Evolutionary conservation across 495 filamentous ascomycete species (phyloP), one percentile per base, ranked within the genome.

Genomic region (Cetradonia linearis): DNA sequence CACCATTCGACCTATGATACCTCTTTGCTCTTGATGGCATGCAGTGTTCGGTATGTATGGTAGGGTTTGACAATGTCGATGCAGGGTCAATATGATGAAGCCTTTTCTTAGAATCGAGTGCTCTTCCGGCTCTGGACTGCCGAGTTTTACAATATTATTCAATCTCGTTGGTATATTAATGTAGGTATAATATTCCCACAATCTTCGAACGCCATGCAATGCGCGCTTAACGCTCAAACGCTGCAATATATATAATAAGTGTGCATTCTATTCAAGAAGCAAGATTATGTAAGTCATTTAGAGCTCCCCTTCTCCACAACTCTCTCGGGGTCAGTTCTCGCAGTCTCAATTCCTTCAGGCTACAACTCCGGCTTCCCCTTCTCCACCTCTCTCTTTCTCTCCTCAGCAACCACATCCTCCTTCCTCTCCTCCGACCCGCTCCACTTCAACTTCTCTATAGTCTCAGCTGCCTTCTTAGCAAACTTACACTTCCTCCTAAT

Each of bases 401-500:
- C 42, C 0, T 23, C 25, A 16, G 16, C 46, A 48, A 34, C 6
- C 10, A 11, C 50, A 33, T 16, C 31, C 27, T 27, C 48, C 28
- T 18, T 3, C 16, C n/a, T 25, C 27, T 48, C 40, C 23, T 18
- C 55, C n/a, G 47, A 46, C 34, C 52, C 23, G 3, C 20, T 23
- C 3, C 14, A 34, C 47, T 40, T 38, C 25, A 59, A 16, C 44
- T 59, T 18, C 36, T 37, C 34, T 33, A 52, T 44, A 28, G 49
- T 38, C 31, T 52, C 57, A 27, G 57, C 47, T 5, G 86, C 78
- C 68, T 88, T 78, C 44, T 83, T 80, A 30, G 89, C 83, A 68
- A 82, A 95, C 76, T 86, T 86, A 80, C 89, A 93, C 55, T 76
- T 77, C 58, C 72, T 72, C 8, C 89, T 78, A 63, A 94, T 86